phyloP scores from a whole-genome alignment of 2,329 filamentous ascomycete genomes.

The Aureobasidium namibiae region DNA sequence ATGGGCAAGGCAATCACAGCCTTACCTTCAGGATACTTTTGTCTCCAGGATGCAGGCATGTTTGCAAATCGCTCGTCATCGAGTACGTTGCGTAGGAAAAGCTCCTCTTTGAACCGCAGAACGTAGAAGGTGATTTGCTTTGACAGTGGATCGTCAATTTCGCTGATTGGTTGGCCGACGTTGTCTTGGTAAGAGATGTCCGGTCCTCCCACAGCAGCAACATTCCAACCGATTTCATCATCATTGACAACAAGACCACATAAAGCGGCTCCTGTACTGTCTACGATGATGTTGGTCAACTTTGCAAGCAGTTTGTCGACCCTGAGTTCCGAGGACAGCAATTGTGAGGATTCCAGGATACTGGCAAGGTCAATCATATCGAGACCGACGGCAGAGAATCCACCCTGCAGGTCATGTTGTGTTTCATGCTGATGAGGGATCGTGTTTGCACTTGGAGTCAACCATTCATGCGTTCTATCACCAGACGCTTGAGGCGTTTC shows the following conservation, averaged over 20 bases:
- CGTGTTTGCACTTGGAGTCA: conserved; percentile 31
- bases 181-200: conserved; percentile 33
- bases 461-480: conserved; percentile 42
- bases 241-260: conserved; percentile 69
- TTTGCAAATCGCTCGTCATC: conserved; percentile 73
- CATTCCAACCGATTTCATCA: conserved; percentile 56
- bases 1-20: conserved; percentile 76
- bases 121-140: conserved; percentile 71
- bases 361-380: conserved; percentile 78
- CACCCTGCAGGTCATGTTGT: conserved; percentile 38
- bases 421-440: conserved; percentile 28
- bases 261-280: conserved; percentile 66
- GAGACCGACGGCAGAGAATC: conserved; percentile 57
- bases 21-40: conserved; percentile 60
- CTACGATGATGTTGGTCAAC: conserved; percentile 73
- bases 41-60: conserved; percentile 60
- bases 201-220: conserved; percentile 65
- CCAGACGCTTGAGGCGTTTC: conserved; percentile 32
- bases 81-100: conserved; percentile 66
- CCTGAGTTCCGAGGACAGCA: conserved; percentile 69
- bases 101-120: conserved; percentile 64
- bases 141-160: conserved; percentile 58
- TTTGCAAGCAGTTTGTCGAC: conserved; percentile 69
- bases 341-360: conserved; percentile 69
- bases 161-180: conserved; percentile 56